Conservation (phyloP, 768 basidiomycete species). For the Kwoniella bestiolae region DNA sequence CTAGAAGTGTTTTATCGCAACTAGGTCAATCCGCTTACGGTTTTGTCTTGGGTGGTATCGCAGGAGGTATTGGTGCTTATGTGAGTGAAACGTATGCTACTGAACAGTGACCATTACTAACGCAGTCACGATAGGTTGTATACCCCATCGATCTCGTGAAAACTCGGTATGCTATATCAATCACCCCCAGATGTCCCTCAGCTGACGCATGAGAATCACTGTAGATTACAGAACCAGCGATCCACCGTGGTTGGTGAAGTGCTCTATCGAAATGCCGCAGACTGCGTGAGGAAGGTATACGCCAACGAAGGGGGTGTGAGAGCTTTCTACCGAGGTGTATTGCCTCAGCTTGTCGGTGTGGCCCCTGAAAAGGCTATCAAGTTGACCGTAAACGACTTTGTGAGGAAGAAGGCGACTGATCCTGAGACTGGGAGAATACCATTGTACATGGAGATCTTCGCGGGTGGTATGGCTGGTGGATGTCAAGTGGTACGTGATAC, state of each 20-base stretch:
- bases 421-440: constrained; percentile 95
- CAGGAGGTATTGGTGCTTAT: constrained; percentile 94
- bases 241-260: constrained; percentile 95
- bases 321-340: constrained; percentile 88
- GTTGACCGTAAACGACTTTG: constrained; percentile 89
- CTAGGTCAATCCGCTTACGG: constrained; percentile 77
- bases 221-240: constrained; percentile 97
- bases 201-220: neutral
- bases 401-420: constrained; percentile 81
- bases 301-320: constrained; percentile 88
- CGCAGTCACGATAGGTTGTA: constrained; percentile 59
- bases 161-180: constrained; percentile 32
- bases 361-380: constrained; percentile 76
- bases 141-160: constrained; percentile 76
- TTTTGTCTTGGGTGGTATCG: constrained; percentile 83
- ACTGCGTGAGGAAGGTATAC: constrained; percentile 92
- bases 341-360: constrained; percentile 82
- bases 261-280: constrained; percentile 92
- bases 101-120: neutral
- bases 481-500: constrained; percentile 88
- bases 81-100: constrained; percentile 61
- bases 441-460: constrained; percentile 84
- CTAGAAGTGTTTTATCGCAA: constrained; percentile 60
- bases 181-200: neutral
- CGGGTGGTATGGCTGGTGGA: constrained; percentile 91